These are phyloP conservation scores for Talaromyces atroroseus DNA, from an alignment of 2,329 filamentous ascomycete genomes.

Conservation along the genomic window DNA sequence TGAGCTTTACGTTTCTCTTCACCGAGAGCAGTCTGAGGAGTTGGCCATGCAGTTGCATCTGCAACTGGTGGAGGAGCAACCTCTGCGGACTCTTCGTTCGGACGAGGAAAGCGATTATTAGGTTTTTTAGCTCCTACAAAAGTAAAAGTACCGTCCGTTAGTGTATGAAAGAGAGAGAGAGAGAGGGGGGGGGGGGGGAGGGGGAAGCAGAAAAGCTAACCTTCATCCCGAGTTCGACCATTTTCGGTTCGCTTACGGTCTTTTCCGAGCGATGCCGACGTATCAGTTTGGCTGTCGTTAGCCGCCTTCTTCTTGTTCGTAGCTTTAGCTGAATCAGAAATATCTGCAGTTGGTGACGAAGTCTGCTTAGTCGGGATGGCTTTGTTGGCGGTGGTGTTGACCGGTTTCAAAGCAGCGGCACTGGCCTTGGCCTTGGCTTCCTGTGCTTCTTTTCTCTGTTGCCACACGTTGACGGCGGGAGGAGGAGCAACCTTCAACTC, in stretches of 20 bases:
- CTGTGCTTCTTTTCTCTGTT: conserved; percentile 65
- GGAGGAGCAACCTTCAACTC: conserved; percentile 74
- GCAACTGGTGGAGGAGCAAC: conserved; percentile 59
- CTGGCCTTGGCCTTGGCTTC: conserved; percentile 45
- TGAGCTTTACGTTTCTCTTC: conserved; percentile 70
- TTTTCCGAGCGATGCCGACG: conserved; percentile 21
- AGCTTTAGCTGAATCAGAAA: conserved; percentile 37
- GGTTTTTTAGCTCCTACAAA: conserved; percentile 19
- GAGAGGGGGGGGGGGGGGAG: too few relatives aligned
- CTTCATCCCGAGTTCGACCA: conserved; percentile 38
- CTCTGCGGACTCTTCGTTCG: conserved; percentile 14
- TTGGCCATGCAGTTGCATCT: conserved; percentile 82
- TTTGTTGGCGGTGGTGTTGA: conserved; percentile 19
- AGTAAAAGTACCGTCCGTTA: neutral
- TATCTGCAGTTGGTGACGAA: conserved; percentile 24
- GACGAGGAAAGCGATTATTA: conserved; percentile 14
- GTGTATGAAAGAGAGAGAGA: neutral
- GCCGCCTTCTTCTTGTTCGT: conserved; percentile 35
- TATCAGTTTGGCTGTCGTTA: conserved; percentile 20
- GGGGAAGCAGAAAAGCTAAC: conserved; percentile 18
- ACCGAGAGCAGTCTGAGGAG: conserved; percentile 70
- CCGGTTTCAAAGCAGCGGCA: conserved; percentile 23
- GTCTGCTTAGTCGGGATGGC: conserved; percentile 21
- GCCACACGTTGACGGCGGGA: conserved; percentile 84
- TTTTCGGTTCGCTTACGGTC: conserved; percentile 33